Evolutionary conservation across 768 basidiomycete genomes (phyloP), one percentile per base, ranked within the genome.

Genomic region (Termitomyces sp.): DNA sequence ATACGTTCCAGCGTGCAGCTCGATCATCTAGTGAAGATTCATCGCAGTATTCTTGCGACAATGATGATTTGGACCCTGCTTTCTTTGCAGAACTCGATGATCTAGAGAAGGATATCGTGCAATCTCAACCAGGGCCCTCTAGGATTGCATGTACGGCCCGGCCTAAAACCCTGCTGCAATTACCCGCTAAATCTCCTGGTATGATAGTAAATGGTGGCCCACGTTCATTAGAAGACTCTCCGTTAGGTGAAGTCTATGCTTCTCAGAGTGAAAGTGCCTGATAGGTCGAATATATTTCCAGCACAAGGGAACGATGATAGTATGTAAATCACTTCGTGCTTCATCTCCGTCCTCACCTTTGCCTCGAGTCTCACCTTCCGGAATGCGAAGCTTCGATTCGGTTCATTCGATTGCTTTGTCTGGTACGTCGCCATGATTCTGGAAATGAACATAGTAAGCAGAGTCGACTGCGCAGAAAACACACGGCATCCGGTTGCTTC

Each of bases 61-160:
- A 68, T 45, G 68, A 68, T 9, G 66, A 69, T 11, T 62, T 76
- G 59, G 73, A 77, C 55, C 50, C 64, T 8, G 49, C 67, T 40
- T 70, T 74, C 58, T 63, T 78, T 32, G 70, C 70, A 12, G 70
- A 79, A 49, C 63, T 84, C 21, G 79, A 81, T 62, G 69, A 68
- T 12, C 51, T 84, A 32, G 82, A 84, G 62, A 66, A 71, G 50
- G 66, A 64, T 45, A 62, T 64, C 32, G 42, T 63, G 14, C 55
- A 60, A 26, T 42, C 43, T 10, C 55, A 51, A 48, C 21, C 35
- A 40, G 50, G 41, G 8, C 49, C 54, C 4, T 51, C 56, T 30
- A 34, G 17, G 34, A 30, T 34, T 19, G 21, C 42, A 43, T 53
- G 61, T 62, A 32, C 40, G 57, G 44, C 49, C 40, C 34, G 44